Percentiles rank a stretch among this genome's conserved stretches.
phyloP scores from a whole-genome alignment of 1,284 basidiomycete species.

The Amylostereum chailletii region DNA sequence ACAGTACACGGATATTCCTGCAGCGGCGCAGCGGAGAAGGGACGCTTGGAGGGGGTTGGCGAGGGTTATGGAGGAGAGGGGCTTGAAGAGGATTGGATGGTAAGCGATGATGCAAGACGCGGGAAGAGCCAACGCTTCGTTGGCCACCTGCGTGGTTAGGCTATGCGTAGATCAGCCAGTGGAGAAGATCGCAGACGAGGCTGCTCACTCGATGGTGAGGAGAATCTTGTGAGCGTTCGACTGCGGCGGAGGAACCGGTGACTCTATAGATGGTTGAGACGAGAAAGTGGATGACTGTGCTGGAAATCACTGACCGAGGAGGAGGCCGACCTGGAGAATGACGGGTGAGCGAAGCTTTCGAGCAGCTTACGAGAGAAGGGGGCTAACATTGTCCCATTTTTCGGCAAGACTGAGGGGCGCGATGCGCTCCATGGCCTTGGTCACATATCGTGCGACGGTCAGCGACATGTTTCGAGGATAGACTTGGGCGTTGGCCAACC shows the following conservation, averaged over 20 bases:
- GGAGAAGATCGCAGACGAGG: conserved; percentile 3
- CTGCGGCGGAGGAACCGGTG: conserved; percentile 49
- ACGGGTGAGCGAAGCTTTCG: conserved; percentile 6
- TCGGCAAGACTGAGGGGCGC: conserved; percentile 81
- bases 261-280: conserved; percentile 41
- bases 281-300: neutral
- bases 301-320: conserved; percentile 49
- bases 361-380: conserved; percentile 8
- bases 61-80: conserved; percentile 72
- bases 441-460: conserved; percentile 41
- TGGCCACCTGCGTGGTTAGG: conserved; percentile 69
- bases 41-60: conserved; percentile 73
- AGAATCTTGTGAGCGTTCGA: conserved; percentile 56
- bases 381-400: conserved; percentile 84
- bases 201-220: conserved; percentile 76
- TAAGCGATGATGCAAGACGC: conserved; percentile 75
- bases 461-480: conserved; percentile 11
- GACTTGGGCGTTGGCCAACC: neutral
- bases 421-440: conserved; percentile 67
- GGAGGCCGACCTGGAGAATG: conserved; percentile 61
- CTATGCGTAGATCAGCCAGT: conserved; percentile 27
- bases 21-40: conserved; percentile 70
- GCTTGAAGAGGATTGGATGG: conserved; percentile 85
- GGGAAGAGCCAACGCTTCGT: conserved; percentile 62
- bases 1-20: conserved; percentile 79